Base-by-base conservation (phyloP, 768 basidiomycete genomes). In the Amanita molliuscula region DNA sequence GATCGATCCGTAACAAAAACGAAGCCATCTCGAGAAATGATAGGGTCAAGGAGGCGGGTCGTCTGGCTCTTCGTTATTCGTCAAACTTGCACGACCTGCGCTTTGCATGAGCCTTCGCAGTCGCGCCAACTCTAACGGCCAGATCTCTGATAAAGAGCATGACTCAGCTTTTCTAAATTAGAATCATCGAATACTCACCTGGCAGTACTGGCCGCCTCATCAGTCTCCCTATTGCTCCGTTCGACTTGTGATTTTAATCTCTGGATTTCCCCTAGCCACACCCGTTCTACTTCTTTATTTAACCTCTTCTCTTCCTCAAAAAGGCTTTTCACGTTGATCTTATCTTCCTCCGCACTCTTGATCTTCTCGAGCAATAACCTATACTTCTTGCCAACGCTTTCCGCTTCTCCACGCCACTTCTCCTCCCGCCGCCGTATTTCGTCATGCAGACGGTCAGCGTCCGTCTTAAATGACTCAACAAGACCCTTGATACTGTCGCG, bases 361-460 rank as follows among this genome's bases (percentile, higher is more conserved):
- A 83, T 69, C 62, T 87, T 79, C 58, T 84, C 78, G 11, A 82
- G 64, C 29, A 89, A 65, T 54, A 71, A 68, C 47, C 68, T 65
- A 58, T 91, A 90, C 70, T 88, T 88, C 61, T 77, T 77, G 41
- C 79, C 81, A 45, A 82, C 58, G 20, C 71, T 72, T 60, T 89
- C 84, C 9, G 77, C 79, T 62, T 92, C 89, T 36, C 64, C 68
- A 54, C 74, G 75, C 61, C 79, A 72, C 59, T 74, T 77, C 49
- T 85, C 82, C 61, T 93, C 88, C 47, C 83, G 71, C 61, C 76
- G 80, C 47, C 67, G 68, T 78, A 92, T 84, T 60, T 92, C 88
- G 44, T 82, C 79, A 42, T 77, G 71, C 11, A 94, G 69, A 45
- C 72, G 72, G 11, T 85, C 84, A 0, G 82, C 76, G 46, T 94